phyloP scores from a whole-genome alignment of 73 alveolate genomes.

The Urostyla sp. region DNA sequence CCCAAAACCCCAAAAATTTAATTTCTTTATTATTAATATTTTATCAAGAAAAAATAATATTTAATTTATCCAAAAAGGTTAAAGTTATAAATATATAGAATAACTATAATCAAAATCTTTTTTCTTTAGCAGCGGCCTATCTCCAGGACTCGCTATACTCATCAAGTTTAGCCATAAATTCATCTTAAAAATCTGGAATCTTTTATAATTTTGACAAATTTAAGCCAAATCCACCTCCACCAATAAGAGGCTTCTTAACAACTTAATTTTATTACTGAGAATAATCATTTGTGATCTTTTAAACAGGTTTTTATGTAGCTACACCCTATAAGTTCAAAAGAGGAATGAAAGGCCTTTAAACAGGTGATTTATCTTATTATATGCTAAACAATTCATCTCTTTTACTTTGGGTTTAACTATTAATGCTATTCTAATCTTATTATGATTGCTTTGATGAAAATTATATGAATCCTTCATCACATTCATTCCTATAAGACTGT shows the following conservation, averaged over 20 bases:
- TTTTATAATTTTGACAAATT: slow-evolving; percentile 17
- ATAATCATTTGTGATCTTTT: not conserved
- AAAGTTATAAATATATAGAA: not conserved
- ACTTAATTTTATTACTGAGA: not conserved
- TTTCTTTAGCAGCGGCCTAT: slow-evolving; percentile 58
- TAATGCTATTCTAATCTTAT: not conserved
- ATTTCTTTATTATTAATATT: too few relatives aligned
- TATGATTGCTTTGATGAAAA: not conserved
- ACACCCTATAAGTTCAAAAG: slow-evolving; percentile 1
- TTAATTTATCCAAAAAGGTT: too few relatives aligned
- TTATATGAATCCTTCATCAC: not conserved
- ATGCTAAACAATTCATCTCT: not conserved
- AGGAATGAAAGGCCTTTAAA: slow-evolving; percentile 30
- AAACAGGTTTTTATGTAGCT: not conserved
- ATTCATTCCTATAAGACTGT: not conserved
- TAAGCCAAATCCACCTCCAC: slow-evolving; percentile 15
- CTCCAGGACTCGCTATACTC: slow-evolving; percentile 79
- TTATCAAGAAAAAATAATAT: too few relatives aligned
- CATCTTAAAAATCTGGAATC: slow-evolving; percentile 70
- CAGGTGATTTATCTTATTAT: slow-evolving; percentile 21
- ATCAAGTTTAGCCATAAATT: slow-evolving; percentile 72
- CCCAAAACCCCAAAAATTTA: too few relatives aligned
- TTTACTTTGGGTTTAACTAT: too few relatives aligned
- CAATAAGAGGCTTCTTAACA: not conserved
- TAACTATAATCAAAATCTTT: slow-evolving; percentile 46